These are phyloP conservation scores for Cyclocybe aegerita DNA, from an alignment of 768 basidiomycete genomes.

Conservation along the genomic window DNA sequence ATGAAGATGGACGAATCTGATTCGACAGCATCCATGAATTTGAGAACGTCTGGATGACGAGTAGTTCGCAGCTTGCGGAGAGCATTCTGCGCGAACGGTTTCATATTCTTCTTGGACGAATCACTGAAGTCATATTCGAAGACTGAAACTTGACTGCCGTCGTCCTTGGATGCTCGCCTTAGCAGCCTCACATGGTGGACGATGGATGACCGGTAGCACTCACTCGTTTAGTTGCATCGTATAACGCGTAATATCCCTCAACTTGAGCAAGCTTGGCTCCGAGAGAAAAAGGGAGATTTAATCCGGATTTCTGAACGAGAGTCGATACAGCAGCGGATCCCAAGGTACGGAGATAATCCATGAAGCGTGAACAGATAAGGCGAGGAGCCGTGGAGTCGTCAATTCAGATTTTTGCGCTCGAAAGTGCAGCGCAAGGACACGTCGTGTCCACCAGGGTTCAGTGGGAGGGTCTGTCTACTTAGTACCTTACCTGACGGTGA, in stretches of 20 bases:
- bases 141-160: conserved; percentile 79
- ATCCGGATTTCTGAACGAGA: conserved; percentile 90
- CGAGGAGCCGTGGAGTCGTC: too few relatives aligned
- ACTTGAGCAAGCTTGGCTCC: conserved; percentile 69
- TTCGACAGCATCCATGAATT: conserved; percentile 92
- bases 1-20: conserved; percentile 86
- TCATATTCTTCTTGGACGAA: conserved; percentile 51
- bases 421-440: too few relatives aligned
- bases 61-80: conserved; percentile 87
- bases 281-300: conserved; percentile 85
- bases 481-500: too few relatives aligned
- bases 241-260: conserved; percentile 80
- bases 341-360: conserved; percentile 83
- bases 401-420: too few relatives aligned
- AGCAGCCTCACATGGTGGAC: conserved; percentile 4
- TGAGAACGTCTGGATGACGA: conserved; percentile 94
- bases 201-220: neutral
- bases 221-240: conserved; percentile 89
- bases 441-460: too few relatives aligned
- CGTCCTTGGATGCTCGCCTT: conserved; percentile 62
- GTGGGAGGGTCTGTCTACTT: too few relatives aligned
- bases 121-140: conserved; percentile 88
- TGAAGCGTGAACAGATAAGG: conserved; percentile 22
- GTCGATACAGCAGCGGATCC: conserved; percentile 87
- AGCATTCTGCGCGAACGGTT: conserved; percentile 85